Evolutionary conservation across 2,329 filamentous ascomycete species (phyloP).

Genomic region (Arthrobotrys pseudoclavata): DNA sequence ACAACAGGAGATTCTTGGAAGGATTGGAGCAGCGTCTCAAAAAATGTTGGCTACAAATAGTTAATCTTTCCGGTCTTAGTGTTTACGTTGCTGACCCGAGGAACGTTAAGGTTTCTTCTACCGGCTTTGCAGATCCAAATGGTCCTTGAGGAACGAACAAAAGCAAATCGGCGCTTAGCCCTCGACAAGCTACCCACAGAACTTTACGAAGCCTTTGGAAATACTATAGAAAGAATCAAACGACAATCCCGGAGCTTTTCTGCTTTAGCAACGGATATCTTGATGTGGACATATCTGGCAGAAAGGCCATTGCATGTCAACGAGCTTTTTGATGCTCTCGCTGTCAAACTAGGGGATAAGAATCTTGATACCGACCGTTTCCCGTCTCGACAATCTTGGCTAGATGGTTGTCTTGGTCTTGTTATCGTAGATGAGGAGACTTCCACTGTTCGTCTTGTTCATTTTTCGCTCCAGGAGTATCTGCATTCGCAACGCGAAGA

Average conservation of each 20-base stretch:
- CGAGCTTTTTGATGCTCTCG: constrained; percentile 19
- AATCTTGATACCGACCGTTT: constrained; percentile 35
- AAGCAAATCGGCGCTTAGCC: constrained; percentile 16
- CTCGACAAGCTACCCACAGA: constrained; percentile 20
- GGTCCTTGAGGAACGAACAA: constrained; percentile 32
- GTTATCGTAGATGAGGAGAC: constrained; percentile 53
- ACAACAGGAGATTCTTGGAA: constrained; percentile 24
- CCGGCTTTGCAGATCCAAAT: constrained; percentile 31
- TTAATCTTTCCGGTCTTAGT: no score
- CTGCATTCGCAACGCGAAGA: constrained; percentile 14
- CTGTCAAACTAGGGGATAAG: constrained; percentile 4
- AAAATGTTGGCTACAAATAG: no score
- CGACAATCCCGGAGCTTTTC: constrained; percentile 21
- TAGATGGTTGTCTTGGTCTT: constrained; percentile 56
- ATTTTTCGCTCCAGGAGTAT: constrained; percentile 55
- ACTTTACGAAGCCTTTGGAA: neutral
- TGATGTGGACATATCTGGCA: constrained; percentile 39
- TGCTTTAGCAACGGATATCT: constrained; percentile 25
- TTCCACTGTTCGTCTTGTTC: constrained; percentile 47
- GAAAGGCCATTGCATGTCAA: constrained; percentile 27
- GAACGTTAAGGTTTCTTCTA: constrained; percentile 15
- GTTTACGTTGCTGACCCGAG: no score
- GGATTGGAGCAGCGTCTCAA: neutral
- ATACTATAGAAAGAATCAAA: neutral
- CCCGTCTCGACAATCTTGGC: constrained; percentile 30